These are phyloP conservation scores for Euphorbia pulcherrima DNA, from an alignment of 345 rosid species.

Conservation along the genomic window DNA sequence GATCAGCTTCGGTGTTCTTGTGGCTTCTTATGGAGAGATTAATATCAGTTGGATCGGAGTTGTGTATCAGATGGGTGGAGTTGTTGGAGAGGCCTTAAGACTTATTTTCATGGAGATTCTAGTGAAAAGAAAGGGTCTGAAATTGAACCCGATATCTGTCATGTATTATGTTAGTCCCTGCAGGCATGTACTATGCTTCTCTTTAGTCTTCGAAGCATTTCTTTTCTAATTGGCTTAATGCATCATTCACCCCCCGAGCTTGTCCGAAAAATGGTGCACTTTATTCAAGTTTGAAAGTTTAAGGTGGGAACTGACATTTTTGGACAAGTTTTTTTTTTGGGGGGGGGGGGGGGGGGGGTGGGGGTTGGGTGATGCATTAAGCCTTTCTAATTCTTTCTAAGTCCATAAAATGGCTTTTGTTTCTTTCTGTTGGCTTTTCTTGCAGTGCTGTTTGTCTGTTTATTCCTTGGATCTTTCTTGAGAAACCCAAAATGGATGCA, in stretches of 20 bases:
- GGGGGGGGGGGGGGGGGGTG: no score
- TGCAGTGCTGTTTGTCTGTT: constrained; percentile 85
- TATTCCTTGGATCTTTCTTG: constrained; percentile 91
- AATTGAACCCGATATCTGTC: constrained; percentile 78
- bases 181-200: constrained; percentile 51
- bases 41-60: constrained; percentile 94
- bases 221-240: no score
- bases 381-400: constrained; percentile 2
- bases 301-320: no score
- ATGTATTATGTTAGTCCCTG: constrained; percentile 98
- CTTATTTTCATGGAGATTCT: constrained; percentile 93
- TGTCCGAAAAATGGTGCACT: no score
- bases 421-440: constrained; percentile 15
- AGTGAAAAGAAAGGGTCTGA: constrained; percentile 92
- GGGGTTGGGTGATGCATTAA: no score
- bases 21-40: constrained; percentile 91
- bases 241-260: no score
- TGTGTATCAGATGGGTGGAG: constrained; percentile 99
- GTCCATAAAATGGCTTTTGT: constrained; percentile 3
- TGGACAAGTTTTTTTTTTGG: no score
- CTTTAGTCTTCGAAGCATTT: constrained; percentile 11
- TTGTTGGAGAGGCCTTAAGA: constrained; percentile 85
- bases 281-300: no score
- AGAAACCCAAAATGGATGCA: constrained; percentile 84
- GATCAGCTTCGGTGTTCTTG: constrained; percentile 93